Evolutionary conservation across 2,329 filamentous ascomycete species (phyloP).

Genomic region (Penicillium sp.): DNA sequence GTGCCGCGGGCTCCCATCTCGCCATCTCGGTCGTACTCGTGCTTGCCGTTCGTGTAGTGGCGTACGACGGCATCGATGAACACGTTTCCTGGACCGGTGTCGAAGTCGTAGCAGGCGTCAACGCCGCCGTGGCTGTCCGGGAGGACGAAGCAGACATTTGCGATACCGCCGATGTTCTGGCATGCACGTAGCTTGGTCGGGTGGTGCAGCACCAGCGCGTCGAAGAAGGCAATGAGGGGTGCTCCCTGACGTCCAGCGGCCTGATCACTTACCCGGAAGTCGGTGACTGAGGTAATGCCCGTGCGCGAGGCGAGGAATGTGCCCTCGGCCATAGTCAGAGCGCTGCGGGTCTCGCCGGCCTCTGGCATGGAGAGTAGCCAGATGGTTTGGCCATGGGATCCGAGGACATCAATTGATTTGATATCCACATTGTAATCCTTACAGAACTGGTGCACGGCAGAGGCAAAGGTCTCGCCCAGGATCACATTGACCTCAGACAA

Average conservation of each 20-base stretch:
- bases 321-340: slow-evolving; percentile 58
- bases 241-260: slow-evolving; percentile 55
- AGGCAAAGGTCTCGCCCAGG: slow-evolving; percentile 56
- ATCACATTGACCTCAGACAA: slow-evolving; percentile 57
- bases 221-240: slow-evolving; percentile 57
- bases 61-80: slow-evolving; percentile 58
- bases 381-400: slow-evolving; percentile 59
- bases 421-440: slow-evolving; percentile 43
- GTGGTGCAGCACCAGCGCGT: slow-evolving; percentile 55
- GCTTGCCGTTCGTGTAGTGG: slow-evolving; percentile 51
- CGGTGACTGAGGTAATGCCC: slow-evolving; percentile 58
- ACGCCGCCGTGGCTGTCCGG: slow-evolving; percentile 20
- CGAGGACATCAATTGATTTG: slow-evolving; percentile 52
- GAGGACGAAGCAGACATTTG: slow-evolving; percentile 54
- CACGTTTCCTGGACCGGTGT: slow-evolving; percentile 56
- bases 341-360: slow-evolving; percentile 44
- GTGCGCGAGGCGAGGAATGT: slow-evolving; percentile 54
- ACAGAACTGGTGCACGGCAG: slow-evolving; percentile 52
- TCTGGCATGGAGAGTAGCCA: slow-evolving; percentile 56
- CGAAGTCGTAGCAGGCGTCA: slow-evolving; percentile 49
- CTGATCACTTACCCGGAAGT: slow-evolving; percentile 57
- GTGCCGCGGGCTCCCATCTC: slow-evolving; percentile 49
- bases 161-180: slow-evolving; percentile 61
- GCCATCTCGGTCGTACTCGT: slow-evolving; percentile 53
- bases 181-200: slow-evolving; percentile 56